phyloP scores from a whole-genome alignment of 257 asterid genomes.

The Solanum lignicaule region DNA sequence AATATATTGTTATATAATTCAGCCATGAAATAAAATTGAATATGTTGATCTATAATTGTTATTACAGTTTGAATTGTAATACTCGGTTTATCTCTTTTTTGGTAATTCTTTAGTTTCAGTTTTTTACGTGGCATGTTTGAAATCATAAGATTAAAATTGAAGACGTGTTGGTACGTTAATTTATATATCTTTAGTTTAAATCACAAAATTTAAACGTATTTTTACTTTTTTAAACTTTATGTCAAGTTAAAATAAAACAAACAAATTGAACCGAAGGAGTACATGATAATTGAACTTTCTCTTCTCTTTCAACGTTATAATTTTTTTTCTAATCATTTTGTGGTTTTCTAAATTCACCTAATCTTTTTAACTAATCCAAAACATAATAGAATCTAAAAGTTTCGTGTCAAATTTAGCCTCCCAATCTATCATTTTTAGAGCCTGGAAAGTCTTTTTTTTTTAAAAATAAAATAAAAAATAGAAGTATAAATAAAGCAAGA shows the following conservation, averaged over 20 bases:
- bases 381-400: not conserved
- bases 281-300: not conserved
- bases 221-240: too few species aligned
- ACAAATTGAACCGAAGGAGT: too few species aligned
- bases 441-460: not conserved
- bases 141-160: too few species aligned
- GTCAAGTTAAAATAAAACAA: too few species aligned
- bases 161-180: too few species aligned
- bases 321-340: not conserved
- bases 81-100: not conserved
- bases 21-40: not conserved
- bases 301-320: not conserved
- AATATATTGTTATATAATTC: too few species aligned
- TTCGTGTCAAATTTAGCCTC: not conserved
- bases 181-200: too few species aligned
- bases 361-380: not conserved
- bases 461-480: too few species aligned
- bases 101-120: fast-evolving
- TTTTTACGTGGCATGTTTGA: too few species aligned
- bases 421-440: not conserved
- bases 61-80: too few species aligned
- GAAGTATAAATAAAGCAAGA: not conserved
- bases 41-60: not conserved
- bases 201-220: too few species aligned
- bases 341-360: not conserved